A percentile compares a stretch with the other conserved stretches of the same genome.
phyloP scores from a whole-genome alignment of 2,329 filamentous ascomycete genomes.

The Aspergillus neotritici region DNA sequence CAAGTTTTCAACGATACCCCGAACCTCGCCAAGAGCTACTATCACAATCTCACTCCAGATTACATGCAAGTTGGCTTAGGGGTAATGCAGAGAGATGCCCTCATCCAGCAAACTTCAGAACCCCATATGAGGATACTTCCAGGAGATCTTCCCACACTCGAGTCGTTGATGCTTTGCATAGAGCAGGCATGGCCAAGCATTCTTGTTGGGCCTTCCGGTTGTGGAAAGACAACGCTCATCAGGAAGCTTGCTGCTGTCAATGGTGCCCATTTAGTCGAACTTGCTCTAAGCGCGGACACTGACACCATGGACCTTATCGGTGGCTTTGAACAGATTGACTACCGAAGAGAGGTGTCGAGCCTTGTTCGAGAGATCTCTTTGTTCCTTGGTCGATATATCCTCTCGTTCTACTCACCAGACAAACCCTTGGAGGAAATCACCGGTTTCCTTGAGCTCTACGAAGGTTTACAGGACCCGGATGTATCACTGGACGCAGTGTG shows the following conservation, averaged over 20 bases:
- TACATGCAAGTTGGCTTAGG: conserved; percentile 77
- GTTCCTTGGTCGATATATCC: conserved; percentile 45
- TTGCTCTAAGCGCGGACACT: conserved; percentile 89
- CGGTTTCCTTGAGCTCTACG: conserved; percentile 28
- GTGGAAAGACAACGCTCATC: conserved; percentile 78
- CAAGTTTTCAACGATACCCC: conserved; percentile 53
- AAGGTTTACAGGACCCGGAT: conserved; percentile 25
- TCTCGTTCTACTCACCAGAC: conserved; percentile 24
- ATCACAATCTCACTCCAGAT: conserved; percentile 62
- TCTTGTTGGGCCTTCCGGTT: conserved; percentile 75
- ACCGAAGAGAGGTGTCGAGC: conserved; percentile 64
- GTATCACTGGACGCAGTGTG: conserved; percentile 27
- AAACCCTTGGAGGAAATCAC: conserved; percentile 17
- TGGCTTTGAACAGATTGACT: conserved; percentile 91
- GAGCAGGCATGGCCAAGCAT: conserved; percentile 85
- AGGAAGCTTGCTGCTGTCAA: conserved; percentile 72
- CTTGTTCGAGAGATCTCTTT: conserved; percentile 50
- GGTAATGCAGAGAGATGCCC: conserved; percentile 55
- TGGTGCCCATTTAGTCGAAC: conserved; percentile 71
- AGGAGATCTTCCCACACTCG: conserved; percentile 60
- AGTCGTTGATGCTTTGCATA: conserved; percentile 81
- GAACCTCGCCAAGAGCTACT: conserved; percentile 53
- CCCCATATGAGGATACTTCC: conserved; percentile 32
- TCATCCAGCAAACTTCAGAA: conserved; percentile 32
- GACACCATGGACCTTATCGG: conserved; percentile 97